Percentiles rank a stretch among this genome's conserved stretches.
These are phyloP conservation scores for Adenanthera pavonina DNA, from an alignment of 306 rosid genomes.

Conservation along the genomic window DNA sequence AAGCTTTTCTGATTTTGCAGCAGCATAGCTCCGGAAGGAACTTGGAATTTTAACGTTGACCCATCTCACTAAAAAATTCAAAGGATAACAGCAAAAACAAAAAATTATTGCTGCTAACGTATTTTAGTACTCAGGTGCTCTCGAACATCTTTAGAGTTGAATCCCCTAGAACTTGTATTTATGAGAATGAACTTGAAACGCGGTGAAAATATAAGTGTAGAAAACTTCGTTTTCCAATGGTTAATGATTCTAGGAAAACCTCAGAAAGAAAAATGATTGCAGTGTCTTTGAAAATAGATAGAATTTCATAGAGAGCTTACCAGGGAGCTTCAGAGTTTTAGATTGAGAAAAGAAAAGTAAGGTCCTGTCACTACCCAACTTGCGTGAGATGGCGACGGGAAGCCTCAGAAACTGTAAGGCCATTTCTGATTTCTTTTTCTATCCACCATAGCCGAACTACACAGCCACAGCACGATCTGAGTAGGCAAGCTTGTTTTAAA, in stretches of 20 bases:
- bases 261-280: background rate
- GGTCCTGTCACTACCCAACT: conserved; percentile 39
- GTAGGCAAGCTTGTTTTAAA: no score
- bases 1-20: conserved; percentile 57
- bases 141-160: background rate
- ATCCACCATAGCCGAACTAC: background rate
- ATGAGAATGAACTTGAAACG: background rate
- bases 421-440: conserved; percentile 35
- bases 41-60: conserved; percentile 43
- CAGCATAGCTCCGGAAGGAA: conserved; percentile 57
- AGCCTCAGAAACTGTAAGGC: conserved; percentile 60
- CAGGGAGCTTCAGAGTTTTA: conserved; percentile 36
- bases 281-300: background rate
- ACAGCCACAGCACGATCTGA: background rate
- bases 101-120: conserved; percentile 13
- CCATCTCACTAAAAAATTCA: conserved; percentile 49
- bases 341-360: conserved; percentile 37
- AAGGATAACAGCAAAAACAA: conserved; percentile 25
- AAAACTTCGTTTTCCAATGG: background rate
- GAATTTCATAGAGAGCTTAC: conserved; percentile 28
- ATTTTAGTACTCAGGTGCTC: background rate
- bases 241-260: background rate
- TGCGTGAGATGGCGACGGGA: conserved; percentile 45
- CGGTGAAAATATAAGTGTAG: background rate
- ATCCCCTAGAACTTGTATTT: background rate